Percentiles rank a stretch among this genome's conserved stretches.
Conservation (phyloP, 495 filamentous ascomycete species). For the Haplographium delicatum region DNA sequence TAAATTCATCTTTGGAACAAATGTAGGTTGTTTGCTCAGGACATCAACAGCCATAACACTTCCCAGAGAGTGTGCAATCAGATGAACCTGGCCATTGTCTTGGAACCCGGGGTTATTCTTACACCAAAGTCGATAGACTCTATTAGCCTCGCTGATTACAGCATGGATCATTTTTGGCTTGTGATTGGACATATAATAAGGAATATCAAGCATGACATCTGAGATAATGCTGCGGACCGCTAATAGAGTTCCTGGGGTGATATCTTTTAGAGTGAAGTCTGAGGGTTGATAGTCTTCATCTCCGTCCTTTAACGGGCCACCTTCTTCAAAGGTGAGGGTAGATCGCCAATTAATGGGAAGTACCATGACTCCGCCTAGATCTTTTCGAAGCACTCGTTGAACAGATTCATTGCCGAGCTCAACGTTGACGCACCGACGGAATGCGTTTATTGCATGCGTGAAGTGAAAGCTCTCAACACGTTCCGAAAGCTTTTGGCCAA, state of each 20-base stretch:
- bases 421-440: slow-evolving; percentile 80
- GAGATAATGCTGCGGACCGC: slow-evolving; percentile 85
- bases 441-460: slow-evolving; percentile 87
- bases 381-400: slow-evolving; percentile 65
- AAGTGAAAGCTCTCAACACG: slow-evolving; percentile 95
- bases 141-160: slow-evolving; percentile 85
- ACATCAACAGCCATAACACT: slow-evolving; percentile 92
- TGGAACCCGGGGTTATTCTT: slow-evolving; percentile 84
- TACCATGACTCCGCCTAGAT: slow-evolving; percentile 53
- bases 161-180: slow-evolving; percentile 91
- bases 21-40: slow-evolving; percentile 78
- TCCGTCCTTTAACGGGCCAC: slow-evolving; percentile 43
- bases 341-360: slow-evolving; percentile 79
- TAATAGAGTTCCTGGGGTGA: slow-evolving; percentile 86
- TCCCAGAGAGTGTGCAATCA: slow-evolving; percentile 90
- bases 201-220: slow-evolving; percentile 96
- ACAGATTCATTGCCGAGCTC: slow-evolving; percentile 71
- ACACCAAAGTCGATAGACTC: slow-evolving; percentile 91
- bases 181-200: slow-evolving; percentile 93
- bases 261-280: slow-evolving; percentile 76
- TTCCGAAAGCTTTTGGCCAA: slow-evolving; percentile 95
- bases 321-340: slow-evolving; percentile 77
- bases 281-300: slow-evolving; percentile 44
- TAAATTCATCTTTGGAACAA: slow-evolving; percentile 49
- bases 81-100: slow-evolving; percentile 74